phyloP scores from a whole-genome alignment of 2,329 filamentous ascomycete genomes.

The Chrysoporthe cubensis region DNA sequence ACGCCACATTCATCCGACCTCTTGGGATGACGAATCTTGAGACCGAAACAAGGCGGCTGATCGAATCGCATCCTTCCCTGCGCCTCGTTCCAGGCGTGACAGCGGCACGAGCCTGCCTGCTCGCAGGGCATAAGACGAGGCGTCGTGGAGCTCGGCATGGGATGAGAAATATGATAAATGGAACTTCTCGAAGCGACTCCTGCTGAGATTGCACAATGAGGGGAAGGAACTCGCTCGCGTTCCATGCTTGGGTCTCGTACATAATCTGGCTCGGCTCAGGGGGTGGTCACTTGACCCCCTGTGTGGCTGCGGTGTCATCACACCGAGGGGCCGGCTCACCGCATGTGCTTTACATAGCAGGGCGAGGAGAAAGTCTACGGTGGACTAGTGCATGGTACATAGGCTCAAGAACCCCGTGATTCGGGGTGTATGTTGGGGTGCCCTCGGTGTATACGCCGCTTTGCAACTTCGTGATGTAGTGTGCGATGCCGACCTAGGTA shows the following conservation, averaged over 20 bases:
- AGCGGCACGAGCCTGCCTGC: too few relatives aligned
- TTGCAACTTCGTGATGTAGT: not conserved
- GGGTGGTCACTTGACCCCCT: not conserved
- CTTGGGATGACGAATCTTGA: constrained; percentile 1
- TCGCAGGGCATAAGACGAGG: constrained; percentile 1
- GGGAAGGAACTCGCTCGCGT: not conserved
- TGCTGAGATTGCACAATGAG: not conserved
- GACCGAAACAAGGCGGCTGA: not conserved
- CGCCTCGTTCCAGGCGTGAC: not conserved
- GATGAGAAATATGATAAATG: not conserved
- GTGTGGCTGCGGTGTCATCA: constrained; percentile 3
- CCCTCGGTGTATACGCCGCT: not conserved
- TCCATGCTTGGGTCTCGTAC: not conserved
- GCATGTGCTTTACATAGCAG: not conserved
- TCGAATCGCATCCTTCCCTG: not conserved
- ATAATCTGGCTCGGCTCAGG: not conserved
- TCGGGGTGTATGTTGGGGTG: not conserved
- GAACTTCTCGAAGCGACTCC: not conserved
- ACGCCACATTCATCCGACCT: constrained; percentile 1
- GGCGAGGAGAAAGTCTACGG: not conserved
- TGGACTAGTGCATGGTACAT: not conserved
- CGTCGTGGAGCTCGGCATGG: not conserved
- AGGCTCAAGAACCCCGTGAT: constrained; percentile 5
- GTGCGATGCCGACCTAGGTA: not conserved
- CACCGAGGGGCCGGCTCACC: not conserved